Evolutionary conservation across 2,329 filamentous ascomycete species (phyloP), one percentile per base, ranked within the genome.

Genomic region (Fusarium avenaceum): DNA sequence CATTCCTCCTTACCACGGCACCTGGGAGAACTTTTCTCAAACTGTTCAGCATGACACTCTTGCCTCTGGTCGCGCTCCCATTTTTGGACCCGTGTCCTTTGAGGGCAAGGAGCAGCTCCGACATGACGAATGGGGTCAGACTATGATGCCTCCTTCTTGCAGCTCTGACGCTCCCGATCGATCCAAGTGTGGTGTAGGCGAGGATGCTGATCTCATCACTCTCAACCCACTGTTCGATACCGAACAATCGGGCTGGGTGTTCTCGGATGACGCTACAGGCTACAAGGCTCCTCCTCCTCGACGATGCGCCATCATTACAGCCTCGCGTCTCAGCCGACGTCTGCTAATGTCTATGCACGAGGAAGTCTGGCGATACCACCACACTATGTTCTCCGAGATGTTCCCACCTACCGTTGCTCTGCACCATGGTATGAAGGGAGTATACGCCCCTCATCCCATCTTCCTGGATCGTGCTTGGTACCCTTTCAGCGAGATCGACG

Each of bases 361-460:
- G 69, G 91, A 93, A 73, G 90, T 89, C 45, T 89, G 83, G 77
- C 83, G 85, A 28, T 83, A 87, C 71, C 88, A 87, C 66, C 91
- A 89, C 77, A 89, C 83, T 77, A 93, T 90, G 90, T 94, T 92
- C 76, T 87, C 86, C 26, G 92, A 94, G 77, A 94, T 94, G 92
- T 93, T 90, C 79, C 91, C 91, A 3, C 85, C 90, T 0, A 87
- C 85, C 1, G 85, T 89, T 74, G 90, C 91, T 0, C 81, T 94
- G 7, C 91, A 93, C 70, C 91, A 92, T 73, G 91, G 92, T 2
- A 83, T 93, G 72, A 94, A 94, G 79, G 92, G 90, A 22, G 89
- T 92, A 1, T 92, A 90, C 73, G 92, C 91, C 1, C 93, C 93
- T 0, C 93, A 97, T 67, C 92, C 93, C 0, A 88, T 96, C 45